Base-by-base conservation (phyloP, 805 yeast genomes). In the Wickerhamomyces hampshirensis region DNA sequence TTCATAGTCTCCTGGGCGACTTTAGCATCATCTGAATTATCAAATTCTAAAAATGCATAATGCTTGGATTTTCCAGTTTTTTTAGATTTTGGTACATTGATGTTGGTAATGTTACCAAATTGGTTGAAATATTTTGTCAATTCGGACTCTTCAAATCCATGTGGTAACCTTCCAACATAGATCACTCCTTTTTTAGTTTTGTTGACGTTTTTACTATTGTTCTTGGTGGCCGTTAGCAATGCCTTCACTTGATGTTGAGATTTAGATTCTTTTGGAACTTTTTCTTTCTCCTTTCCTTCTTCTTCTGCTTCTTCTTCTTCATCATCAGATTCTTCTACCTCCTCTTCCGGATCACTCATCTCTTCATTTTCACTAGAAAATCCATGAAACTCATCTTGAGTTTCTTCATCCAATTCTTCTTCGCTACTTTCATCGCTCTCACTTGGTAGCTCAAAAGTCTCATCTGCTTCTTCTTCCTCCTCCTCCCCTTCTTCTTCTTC, bases 1-100 rank as follows among this genome's bases (percentile, higher is more conserved):
- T 93, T 81, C 98, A 93, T 93, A 31, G 97, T 80, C 47, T 93
- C 98, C 43, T 84, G 84, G 4, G 96, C 98, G 43, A 88, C 70
- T 48, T 77, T 73, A 30, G 98, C 97, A 38, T 84, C 94, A 32
- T 80, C 85, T 26, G 59, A 56, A 37, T 77, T 70, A 28, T 71
- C 74, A 55, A 91, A 93, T 62, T 93, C 96, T 31, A 93, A 66
- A 60, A 86, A 91, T 6, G 88, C 98, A 60, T 79, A 91, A 59
- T 88, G 97, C 64, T 87, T 89, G 12, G 95, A 80, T 37, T 80
- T 77, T 31, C 98, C 98, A 5, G 95, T 81, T 55, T 81, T 83
- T 61, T 84, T 88, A 66, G 85, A 91, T 57, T 97, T 77, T 30
- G 96, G 85, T 35, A 93, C 63, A 49, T 89, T 78, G 38, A 88